Conservation (phyloP, 306 rosid genomes). For the Cajanus cajan region DNA sequence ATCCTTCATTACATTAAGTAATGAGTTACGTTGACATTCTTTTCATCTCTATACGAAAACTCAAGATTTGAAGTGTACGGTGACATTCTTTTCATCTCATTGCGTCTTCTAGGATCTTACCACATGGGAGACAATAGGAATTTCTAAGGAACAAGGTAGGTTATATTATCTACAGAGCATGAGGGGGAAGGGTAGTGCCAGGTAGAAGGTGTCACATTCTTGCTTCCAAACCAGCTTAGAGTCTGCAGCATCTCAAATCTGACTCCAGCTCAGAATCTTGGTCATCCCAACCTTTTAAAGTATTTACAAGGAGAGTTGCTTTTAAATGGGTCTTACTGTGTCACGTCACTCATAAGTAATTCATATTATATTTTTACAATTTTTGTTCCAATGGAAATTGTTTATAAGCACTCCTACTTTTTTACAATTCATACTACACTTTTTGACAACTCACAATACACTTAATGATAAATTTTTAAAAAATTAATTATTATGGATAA, state of each 20-base stretch:
- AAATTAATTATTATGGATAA: too few relatives aligned
- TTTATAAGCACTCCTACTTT: too few relatives aligned
- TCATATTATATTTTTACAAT: too few relatives aligned
- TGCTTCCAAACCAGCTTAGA: neutral
- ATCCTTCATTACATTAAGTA: neutral
- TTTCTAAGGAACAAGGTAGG: neutral
- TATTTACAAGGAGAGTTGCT: too few relatives aligned
- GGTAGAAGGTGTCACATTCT: neutral
- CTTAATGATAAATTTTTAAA: too few relatives aligned
- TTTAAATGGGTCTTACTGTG: too few relatives aligned
- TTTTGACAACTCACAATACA: too few relatives aligned
- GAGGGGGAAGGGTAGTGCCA: neutral
- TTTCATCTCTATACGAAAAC: neutral
- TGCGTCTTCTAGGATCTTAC: neutral
- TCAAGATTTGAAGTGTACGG: neutral
- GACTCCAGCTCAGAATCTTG: neutral
- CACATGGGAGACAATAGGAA: neutral
- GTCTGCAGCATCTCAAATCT: neutral
- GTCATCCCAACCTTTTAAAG: too few relatives aligned
- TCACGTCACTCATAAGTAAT: too few relatives aligned
- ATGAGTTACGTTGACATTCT: neutral
- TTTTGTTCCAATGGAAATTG: too few relatives aligned
- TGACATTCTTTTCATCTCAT: neutral
- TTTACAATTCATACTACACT: too few relatives aligned
- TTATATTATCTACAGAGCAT: neutral